Conservation (phyloP, 768 basidiomycete genomes). For the Leucogyrophana mollusca region DNA sequence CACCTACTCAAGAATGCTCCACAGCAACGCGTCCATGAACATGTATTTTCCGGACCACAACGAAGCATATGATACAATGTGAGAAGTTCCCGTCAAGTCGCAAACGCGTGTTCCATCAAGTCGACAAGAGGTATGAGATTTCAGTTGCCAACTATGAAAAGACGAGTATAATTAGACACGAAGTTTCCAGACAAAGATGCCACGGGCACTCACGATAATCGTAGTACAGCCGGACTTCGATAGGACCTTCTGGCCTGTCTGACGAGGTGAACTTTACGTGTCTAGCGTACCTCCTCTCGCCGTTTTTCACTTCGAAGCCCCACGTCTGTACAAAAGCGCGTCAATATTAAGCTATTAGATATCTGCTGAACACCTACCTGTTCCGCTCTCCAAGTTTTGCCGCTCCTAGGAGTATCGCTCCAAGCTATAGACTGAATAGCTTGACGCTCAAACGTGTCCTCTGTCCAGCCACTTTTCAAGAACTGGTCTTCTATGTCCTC, state of each 20-base stretch:
- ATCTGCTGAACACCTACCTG: slow-evolving; percentile 44
- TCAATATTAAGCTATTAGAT: not conserved
- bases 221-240: slow-evolving; percentile 58
- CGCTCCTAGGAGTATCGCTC: slow-evolving; percentile 66
- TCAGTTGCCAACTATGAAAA: slow-evolving; percentile 9
- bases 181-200: too few relatives aligned
- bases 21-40: too few relatives aligned
- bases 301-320: slow-evolving; percentile 63
- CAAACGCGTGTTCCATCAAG: too few relatives aligned
- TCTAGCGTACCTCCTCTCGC: slow-evolving; percentile 58
- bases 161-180: not conserved
- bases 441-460: slow-evolving; percentile 35
- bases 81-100: too few relatives aligned
- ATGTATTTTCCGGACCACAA: too few relatives aligned
- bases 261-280: slow-evolving; percentile 66
- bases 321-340: slow-evolving; percentile 38
- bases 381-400: slow-evolving; percentile 56
- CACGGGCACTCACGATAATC: slow-evolving; percentile 57
- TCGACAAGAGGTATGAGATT: slow-evolving; percentile 12
- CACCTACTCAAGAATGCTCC: too few relatives aligned
- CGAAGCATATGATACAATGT: too few relatives aligned
- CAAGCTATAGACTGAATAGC: slow-evolving; percentile 38
- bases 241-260: slow-evolving; percentile 44
- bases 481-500: slow-evolving; percentile 45
- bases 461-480: slow-evolving; percentile 42